Percentiles rank a stretch among this genome's conserved stretches.
phyloP scores from a whole-genome alignment of 176 grass and related monocot species.

The Rhipidocladum racemiflorum region DNA sequence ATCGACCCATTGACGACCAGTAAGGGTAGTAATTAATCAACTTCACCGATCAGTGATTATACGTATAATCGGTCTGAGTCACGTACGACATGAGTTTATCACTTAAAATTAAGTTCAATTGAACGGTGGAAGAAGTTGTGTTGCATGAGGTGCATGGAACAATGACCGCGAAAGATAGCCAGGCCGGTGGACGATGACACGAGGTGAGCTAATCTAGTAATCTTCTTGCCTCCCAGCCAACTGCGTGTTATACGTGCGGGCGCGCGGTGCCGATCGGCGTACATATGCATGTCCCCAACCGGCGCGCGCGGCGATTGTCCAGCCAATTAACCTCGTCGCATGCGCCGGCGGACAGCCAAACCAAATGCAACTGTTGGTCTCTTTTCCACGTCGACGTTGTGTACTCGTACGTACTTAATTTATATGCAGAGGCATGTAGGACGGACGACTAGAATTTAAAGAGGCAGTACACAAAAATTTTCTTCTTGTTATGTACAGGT shows the following conservation, averaged over 20 bases:
- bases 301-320: not conserved
- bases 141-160: no score
- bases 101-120: no score
- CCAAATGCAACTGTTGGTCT: not conserved
- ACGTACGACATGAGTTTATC: no score
- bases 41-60: no score
- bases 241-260: not conserved
- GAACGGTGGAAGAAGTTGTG: no score
- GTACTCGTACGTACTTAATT: not conserved
- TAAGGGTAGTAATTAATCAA: no score
- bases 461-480: not conserved
- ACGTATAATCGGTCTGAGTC: no score
- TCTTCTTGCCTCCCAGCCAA: not conserved
- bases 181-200: not conserved
- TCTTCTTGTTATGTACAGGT: not conserved
- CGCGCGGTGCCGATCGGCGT: not conserved
- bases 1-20: no score
- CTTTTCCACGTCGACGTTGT: not conserved
- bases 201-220: not conserved
- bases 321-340: no score
- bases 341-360: not conserved
- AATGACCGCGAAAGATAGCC: not conserved
- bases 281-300: not conserved
- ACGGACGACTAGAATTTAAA: not conserved
- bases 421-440: not conserved